phyloP scores from a whole-genome alignment of 257 asterid genomes.

The Solanum phureja region DNA sequence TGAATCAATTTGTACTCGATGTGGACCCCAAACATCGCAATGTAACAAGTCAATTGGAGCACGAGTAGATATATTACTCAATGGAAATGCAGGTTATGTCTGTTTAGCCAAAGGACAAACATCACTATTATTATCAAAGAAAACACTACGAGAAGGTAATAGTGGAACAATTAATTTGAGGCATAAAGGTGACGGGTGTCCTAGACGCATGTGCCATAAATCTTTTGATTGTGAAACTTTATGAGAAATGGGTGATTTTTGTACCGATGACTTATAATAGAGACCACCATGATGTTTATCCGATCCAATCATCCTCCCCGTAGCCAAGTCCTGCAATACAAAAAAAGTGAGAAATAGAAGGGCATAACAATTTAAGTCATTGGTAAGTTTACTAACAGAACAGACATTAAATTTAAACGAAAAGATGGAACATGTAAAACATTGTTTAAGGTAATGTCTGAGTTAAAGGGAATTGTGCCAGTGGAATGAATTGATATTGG shows the following conservation, averaged over 20 bases:
- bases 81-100: not conserved
- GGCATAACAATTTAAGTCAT: not conserved
- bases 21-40: conserved; percentile 1
- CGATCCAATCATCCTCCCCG: conserved; percentile 7
- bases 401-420: not conserved
- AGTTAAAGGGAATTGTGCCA: not conserved
- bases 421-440: not conserved
- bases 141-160: not conserved
- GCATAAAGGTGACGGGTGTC: not conserved
- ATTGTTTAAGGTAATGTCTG: not conserved
- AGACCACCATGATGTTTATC: not conserved
- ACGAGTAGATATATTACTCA: not conserved
- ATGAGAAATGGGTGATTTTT: not conserved
- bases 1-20: not conserved
- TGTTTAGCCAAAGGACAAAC: not conserved
- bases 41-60: not conserved
- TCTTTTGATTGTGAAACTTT: not conserved
- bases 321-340: not conserved
- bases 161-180: not conserved
- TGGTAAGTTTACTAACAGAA: not conserved
- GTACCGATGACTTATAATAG: not conserved
- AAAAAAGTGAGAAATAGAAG: not conserved
- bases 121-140: not conserved
- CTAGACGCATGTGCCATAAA: not conserved
- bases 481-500: not conserved